These are phyloP conservation scores for Globisporangium cystogenes DNA, from an alignment of 352 stramenopile species.

Conservation along the genomic window DNA sequence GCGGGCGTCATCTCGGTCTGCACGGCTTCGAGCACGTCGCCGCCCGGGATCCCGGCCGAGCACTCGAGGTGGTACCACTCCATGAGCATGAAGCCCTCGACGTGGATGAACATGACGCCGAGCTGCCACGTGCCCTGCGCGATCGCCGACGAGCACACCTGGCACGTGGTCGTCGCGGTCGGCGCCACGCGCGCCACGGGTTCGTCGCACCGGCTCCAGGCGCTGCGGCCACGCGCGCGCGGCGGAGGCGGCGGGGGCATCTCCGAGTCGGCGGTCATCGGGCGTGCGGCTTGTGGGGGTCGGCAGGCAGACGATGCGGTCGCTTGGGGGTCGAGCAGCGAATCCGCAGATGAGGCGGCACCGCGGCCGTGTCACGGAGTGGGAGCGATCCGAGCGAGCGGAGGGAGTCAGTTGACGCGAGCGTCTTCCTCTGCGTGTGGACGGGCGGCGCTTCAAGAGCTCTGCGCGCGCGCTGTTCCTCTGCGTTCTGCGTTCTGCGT, in stretches of 20 bases:
- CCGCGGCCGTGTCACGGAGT: not conserved
- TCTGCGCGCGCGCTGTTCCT: not conserved
- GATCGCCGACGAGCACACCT: slow-evolving; percentile 62
- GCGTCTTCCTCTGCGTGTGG: not conserved
- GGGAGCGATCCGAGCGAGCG: not conserved
- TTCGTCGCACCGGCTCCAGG: slow-evolving; percentile 78
- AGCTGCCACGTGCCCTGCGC: slow-evolving; percentile 62
- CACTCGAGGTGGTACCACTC: slow-evolving; percentile 80
- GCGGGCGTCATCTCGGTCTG: slow-evolving; percentile 56
- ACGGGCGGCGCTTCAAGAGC: not conserved
- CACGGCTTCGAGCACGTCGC: slow-evolving; percentile 49
- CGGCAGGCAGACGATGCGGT: not conserved
- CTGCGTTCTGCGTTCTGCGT: too few species aligned
- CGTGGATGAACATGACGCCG: slow-evolving; percentile 82
- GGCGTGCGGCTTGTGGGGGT: too few species aligned
- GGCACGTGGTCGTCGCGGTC: slow-evolving; percentile 72
- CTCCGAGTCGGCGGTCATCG: slow-evolving; percentile 37
- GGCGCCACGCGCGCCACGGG: slow-evolving; percentile 67
- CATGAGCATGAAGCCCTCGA: slow-evolving; percentile 86
- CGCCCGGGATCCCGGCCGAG: slow-evolving; percentile 41
- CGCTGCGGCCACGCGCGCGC: slow-evolving; percentile 41
- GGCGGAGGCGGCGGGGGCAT: slow-evolving; percentile 32
- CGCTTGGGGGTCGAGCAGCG: not conserved
- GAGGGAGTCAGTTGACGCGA: not conserved
- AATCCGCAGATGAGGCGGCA: not conserved